Conservation (phyloP, 192 early-diverging fungal genomes). For the Podila clonocystis region DNA sequence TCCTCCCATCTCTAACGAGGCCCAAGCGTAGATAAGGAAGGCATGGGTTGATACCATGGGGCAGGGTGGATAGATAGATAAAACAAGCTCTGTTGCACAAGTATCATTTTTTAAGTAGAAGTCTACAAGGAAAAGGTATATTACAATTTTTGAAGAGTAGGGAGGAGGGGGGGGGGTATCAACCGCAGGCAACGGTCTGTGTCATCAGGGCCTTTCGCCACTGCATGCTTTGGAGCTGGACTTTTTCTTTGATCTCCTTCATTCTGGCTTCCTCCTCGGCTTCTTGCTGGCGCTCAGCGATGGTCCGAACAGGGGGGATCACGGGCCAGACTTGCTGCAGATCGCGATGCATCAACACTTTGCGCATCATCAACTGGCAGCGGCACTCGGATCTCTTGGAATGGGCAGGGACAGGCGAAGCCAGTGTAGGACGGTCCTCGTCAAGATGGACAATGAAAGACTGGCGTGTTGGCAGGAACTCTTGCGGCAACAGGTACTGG, state of each 20-base stretch:
- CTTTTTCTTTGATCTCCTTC: slow-evolving; percentile 47
- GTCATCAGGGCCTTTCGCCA: slow-evolving; percentile 41
- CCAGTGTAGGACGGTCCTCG: slow-evolving; percentile 41
- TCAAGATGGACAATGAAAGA: slow-evolving; percentile 46
- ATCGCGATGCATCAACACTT: slow-evolving; percentile 38
- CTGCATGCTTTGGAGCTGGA: slow-evolving; percentile 37
- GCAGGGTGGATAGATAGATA: no score
- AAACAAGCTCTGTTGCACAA: no score
- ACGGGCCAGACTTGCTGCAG: slow-evolving; percentile 41
- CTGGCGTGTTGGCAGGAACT: slow-evolving; percentile 38
- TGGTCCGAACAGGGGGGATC: slow-evolving; percentile 20
- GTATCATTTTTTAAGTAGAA: no score
- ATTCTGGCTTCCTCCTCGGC: slow-evolving; percentile 39
- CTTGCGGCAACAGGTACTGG: slow-evolving; percentile 29
- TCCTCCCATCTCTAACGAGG: no score
- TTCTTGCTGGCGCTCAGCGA: slow-evolving; percentile 31
- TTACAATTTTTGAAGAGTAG: background rate
- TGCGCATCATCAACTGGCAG: slow-evolving; percentile 51
- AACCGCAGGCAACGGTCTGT: slow-evolving; percentile 32
- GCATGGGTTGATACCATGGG: no score
- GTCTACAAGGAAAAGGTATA: no score
- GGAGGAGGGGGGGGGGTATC: background rate
- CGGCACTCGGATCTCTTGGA: slow-evolving; percentile 35
- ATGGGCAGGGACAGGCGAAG: slow-evolving; percentile 33
- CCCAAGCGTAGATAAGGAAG: no score